A percentile compares a stretch with the other conserved stretches of the same genome.
phyloP scores from a whole-genome alignment of 768 basidiomycete species.

The Boletus rufocinnamomeus region DNA sequence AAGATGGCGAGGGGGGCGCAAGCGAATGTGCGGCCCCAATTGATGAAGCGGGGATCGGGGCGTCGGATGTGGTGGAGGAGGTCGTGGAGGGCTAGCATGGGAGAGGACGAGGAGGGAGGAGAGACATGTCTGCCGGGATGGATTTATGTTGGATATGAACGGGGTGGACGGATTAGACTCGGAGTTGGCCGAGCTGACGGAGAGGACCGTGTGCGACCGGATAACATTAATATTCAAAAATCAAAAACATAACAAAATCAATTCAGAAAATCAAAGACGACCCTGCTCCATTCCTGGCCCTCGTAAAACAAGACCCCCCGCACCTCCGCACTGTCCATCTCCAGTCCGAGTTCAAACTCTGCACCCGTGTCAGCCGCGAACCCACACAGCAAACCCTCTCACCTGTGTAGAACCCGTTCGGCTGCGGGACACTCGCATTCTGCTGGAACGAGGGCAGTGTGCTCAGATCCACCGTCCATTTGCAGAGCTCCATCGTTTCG shows the following conservation, averaged over 20 bases:
- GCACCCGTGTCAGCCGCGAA: not conserved
- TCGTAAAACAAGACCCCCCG: conserved; percentile 77
- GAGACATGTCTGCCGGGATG: not conserved
- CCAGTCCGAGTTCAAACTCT: conserved; percentile 86
- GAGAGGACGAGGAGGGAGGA: not conserved
- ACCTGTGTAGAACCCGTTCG: conserved; percentile 81
- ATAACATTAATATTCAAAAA: not conserved
- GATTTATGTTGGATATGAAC: conserved; percentile 2
- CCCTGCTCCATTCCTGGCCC: conserved; percentile 80
- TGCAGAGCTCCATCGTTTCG: conserved; percentile 72
- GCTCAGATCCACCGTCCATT: conserved; percentile 85
- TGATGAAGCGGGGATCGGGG: conserved; percentile 57
- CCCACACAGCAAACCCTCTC: conserved; percentile 1
- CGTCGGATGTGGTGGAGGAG: conserved; percentile 14
- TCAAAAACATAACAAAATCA: not conserved
- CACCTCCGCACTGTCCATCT: conserved; percentile 85
- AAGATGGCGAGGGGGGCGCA: conserved; percentile 74
- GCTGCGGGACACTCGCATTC: conserved; percentile 57
- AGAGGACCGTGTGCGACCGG: conserved; percentile 1
- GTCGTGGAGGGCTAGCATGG: conserved; percentile 29
- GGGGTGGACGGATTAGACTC: not conserved
- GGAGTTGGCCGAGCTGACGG: conserved; percentile 1
- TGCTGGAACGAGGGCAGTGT: conserved; percentile 77
- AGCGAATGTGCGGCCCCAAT: conserved; percentile 84
- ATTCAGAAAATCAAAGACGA: conserved; percentile 55